Conservation (phyloP, 2,329 filamentous ascomycete species). For the Monosporascus sp. region DNA sequence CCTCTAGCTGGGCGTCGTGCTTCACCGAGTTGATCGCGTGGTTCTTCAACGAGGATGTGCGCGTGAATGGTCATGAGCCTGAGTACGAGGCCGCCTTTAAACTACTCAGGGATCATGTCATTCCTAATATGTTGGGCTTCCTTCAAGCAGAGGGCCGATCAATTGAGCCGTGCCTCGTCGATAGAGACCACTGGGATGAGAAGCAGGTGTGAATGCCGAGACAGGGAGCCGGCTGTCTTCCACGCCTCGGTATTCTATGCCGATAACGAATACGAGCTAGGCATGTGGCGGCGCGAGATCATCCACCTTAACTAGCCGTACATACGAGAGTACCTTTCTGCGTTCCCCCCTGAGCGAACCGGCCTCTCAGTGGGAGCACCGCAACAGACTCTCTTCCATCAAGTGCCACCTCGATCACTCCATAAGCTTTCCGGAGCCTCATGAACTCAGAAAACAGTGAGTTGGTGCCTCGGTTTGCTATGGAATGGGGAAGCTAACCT, state of each 20-base stretch:
- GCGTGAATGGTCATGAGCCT: constrained; percentile 21
- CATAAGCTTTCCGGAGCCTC: neutral
- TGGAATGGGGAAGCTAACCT: neutral
- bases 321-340: neutral
- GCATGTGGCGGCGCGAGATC: constrained; percentile 3
- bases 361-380: constrained; percentile 24
- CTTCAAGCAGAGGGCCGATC: constrained; percentile 16
- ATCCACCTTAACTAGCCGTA: neutral
- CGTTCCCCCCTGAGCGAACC: constrained; percentile 19
- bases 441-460: neutral
- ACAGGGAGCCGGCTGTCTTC: constrained; percentile 27
- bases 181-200: constrained; percentile 34
- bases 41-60: constrained; percentile 18
- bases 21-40: constrained; percentile 26
- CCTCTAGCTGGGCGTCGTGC: constrained; percentile 31
- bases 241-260: constrained; percentile 29
- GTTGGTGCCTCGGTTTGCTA: neutral
- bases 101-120: constrained; percentile 15
- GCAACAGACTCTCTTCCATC: constrained; percentile 22
- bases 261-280: constrained; percentile 4
- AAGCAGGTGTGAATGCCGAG: constrained; percentile 27
- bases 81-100: constrained; percentile 19
- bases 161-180: constrained; percentile 23
- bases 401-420: neutral
- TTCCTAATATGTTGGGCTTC: constrained; percentile 19